Base-by-base conservation (phyloP, 2,329 filamentous ascomycete genomes). In the Fusarium paranaense region DNA sequence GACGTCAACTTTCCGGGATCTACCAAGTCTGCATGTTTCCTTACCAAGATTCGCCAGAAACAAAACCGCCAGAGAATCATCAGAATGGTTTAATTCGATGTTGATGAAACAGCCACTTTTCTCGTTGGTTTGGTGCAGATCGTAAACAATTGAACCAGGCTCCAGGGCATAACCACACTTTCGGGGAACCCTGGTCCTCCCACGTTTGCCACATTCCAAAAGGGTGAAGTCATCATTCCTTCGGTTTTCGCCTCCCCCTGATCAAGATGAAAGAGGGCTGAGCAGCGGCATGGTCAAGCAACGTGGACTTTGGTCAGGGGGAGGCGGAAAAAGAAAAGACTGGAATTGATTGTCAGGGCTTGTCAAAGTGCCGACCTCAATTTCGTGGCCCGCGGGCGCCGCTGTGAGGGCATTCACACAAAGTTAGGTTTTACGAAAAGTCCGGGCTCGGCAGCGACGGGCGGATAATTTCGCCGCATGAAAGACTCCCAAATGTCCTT, bases 181-280 rank as follows among this genome's bases (percentile, higher is more conserved):
- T 42, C 20, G 14, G 22, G 22, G 54, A 56, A 42, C 38, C 58
- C 47, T 35, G 22, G 30, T 63, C 56, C 47, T 32, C 52, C 42
- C 57, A 67, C 66, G 64, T 76, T 78, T 75, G 75, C 73, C 75
- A 76, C 75, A 77, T 77, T 62, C 73, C 67, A 37, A 67, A 63
- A 56, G n/a, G 70, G 73, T 69, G 63, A 77, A 75, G 67, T 67
- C 75, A 72, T 58, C 56, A 58, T 58, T 38, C 30, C 32, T 16
- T 35, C n/a, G 42, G 33, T 58, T 75, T 77, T 69, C 66, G 71
- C 71, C 73, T 67, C 69, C 75, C 69, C 73, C 71, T 75, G 71
- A 64, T 27, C 56, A 11, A 7, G 47, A 50, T 25, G 22, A 27
- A 27, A 22, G 20, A 33, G 16, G 54, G 52, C 52, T 57, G 50